Base-by-base conservation (phyloP, 148 eudicot genomes). In the Camellia granthamiana region DNA sequence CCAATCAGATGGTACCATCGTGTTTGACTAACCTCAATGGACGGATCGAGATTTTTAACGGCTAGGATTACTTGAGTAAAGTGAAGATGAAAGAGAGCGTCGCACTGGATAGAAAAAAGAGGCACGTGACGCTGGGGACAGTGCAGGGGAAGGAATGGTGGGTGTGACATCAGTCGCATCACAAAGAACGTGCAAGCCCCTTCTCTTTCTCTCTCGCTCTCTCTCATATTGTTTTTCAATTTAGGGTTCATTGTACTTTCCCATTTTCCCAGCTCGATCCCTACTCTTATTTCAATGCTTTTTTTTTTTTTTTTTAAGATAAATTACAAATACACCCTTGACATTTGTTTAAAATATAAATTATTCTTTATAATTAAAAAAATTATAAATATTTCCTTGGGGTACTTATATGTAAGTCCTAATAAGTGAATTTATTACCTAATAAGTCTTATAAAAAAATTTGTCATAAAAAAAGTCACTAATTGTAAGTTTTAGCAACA, bases 121-220 rank as follows among this genome's bases (percentile, higher is more conserved):
- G 67, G 67, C 67, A 63, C 67, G 83, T 43, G 78, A 59, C 85
- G 0, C 7, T 12, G 19, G 5, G 59, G n/a, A 44, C 30, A 3
- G 60, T 23, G 58, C 49, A 56, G 77, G 77, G 77, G 83, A 75
- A 79, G 59, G 46, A 46, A 80, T 65, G 75, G 77, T 43, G 76
- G 75, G 83, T 30, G 3, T 82, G 81, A 79, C 78, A 79, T 78
- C 83, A 79, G 80, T 77, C 66, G 23, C 60, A 54, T 62, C 12
- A 46, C 30, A 38, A 13, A 61, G 66, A 75, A 85, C 88, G 83
- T 85, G 88, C 83, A 14, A 11, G 2, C 61, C 63, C 56, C 62
- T 9, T 55, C 41, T 12, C 77, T 10, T 19, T 74, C 46, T 56
- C 55, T 4, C 12, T n/a, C n/a, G n/a, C n/a, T 23, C 23, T 18